Conservation (phyloP, 306 rosid genomes). For the Cicer yamashitae region DNA sequence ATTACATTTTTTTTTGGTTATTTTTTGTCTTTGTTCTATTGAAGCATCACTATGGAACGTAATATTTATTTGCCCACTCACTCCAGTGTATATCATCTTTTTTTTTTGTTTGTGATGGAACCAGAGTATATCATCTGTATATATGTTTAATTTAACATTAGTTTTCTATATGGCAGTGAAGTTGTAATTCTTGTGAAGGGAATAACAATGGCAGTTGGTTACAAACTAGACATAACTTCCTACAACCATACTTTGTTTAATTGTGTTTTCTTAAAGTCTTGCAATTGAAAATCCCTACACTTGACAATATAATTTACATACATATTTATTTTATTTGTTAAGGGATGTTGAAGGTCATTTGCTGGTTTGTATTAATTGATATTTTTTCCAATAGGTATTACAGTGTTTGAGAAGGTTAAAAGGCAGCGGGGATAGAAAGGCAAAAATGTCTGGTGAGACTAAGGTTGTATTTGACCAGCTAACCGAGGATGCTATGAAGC, state of each 20-base stretch:
- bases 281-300: constrained; percentile 14
- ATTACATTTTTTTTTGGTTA: constrained; percentile 11
- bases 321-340: neutral
- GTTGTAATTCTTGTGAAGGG: constrained; percentile 24
- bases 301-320: constrained; percentile 9
- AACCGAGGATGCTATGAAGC: constrained; percentile 92
- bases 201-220: neutral
- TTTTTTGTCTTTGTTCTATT: constrained; percentile 32
- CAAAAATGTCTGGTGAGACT: constrained; percentile 80
- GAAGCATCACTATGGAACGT: constrained; percentile 4
- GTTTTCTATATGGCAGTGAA: constrained; percentile 11
- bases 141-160: neutral
- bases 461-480: constrained; percentile 86
- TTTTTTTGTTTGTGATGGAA: no score
- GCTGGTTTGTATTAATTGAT: constrained; percentile 39
- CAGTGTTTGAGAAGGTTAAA: constrained; percentile 96
- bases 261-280: constrained; percentile 22
- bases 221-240: no score
- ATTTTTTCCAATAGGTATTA: constrained; percentile 63
- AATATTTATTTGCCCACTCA: neutral
- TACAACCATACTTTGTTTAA: no score
- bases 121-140: neutral
- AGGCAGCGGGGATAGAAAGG: constrained; percentile 78
- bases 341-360: constrained; percentile 32
- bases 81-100: neutral